These are phyloP conservation scores for Camellia granthamiana DNA, from an alignment of 148 eudicot genomes.

Conservation along the genomic window DNA sequence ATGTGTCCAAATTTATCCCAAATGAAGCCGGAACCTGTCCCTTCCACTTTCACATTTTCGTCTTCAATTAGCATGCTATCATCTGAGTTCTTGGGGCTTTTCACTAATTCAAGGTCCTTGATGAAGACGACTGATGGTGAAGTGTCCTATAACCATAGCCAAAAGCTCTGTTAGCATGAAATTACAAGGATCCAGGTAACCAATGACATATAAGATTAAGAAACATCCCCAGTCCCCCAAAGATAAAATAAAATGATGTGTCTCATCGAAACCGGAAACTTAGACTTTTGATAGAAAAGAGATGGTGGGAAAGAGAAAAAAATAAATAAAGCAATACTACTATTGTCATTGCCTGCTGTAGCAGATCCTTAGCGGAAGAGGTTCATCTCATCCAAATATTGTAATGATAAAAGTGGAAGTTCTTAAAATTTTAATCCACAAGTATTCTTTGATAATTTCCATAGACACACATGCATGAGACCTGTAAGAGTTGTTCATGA, in stretches of 20 bases:
- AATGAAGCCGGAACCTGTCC: conserved; percentile 97
- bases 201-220: background rate
- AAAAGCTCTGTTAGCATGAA: conserved; percentile 9
- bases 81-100: conserved; percentile 43
- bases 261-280: background rate
- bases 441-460: background rate
- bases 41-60: conserved; percentile 63
- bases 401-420: background rate
- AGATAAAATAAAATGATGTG: background rate
- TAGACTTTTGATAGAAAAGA: background rate
- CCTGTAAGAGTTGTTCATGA: background rate
- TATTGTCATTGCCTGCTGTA: background rate
- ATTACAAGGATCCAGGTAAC: background rate
- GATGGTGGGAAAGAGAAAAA: background rate
- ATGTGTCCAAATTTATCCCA: conserved; percentile 98
- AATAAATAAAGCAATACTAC: background rate
- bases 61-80: conserved; percentile 44
- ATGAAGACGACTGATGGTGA: conserved; percentile 88
- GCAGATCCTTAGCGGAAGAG: background rate
- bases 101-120: conserved; percentile 52
- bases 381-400: background rate
- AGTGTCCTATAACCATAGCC: conserved; percentile 50
- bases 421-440: background rate
- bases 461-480: background rate
- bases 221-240: background rate